Conservation (phyloP, 495 filamentous ascomycete genomes). For the Penicillium cosmopolitanum region DNA sequence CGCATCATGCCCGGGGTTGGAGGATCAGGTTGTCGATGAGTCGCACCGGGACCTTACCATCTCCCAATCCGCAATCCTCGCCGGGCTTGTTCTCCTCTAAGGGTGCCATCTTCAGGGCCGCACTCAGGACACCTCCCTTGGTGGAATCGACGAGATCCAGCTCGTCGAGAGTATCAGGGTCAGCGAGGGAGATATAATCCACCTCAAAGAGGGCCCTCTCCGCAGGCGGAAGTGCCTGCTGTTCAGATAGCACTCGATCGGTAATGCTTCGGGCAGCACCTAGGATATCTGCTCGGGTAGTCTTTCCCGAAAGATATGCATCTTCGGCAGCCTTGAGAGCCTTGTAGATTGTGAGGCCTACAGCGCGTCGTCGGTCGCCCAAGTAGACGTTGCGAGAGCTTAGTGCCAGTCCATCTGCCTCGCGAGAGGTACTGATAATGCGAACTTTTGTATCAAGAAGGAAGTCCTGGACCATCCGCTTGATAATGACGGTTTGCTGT, state of each 20-base stretch:
- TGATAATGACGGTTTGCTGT: slow-evolving; percentile 91
- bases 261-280: slow-evolving; percentile 63
- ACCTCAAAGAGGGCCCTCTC: slow-evolving; percentile 75
- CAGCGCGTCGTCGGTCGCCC: slow-evolving; percentile 68
- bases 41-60: slow-evolving; percentile 73
- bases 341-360: slow-evolving; percentile 70
- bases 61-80: slow-evolving; percentile 72
- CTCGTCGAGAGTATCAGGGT: slow-evolving; percentile 80
- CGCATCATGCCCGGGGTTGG: slow-evolving; percentile 38
- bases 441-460: slow-evolving; percentile 76
- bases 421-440: slow-evolving; percentile 74
- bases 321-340: slow-evolving; percentile 72
- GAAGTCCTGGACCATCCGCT: slow-evolving; percentile 85
- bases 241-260: slow-evolving; percentile 55
- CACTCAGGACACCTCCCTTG: slow-evolving; percentile 81
- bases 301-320: slow-evolving; percentile 61
- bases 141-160: slow-evolving; percentile 65
- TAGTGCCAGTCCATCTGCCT: slow-evolving; percentile 84
- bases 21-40: slow-evolving; percentile 94
- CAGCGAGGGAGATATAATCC: slow-evolving; percentile 88
- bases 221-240: slow-evolving; percentile 61
- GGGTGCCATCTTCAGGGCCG: slow-evolving; percentile 86
- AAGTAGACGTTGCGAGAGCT: slow-evolving; percentile 95
- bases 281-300: slow-evolving; percentile 65
- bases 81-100: slow-evolving; percentile 66